Base-by-base conservation (phyloP, 2,329 filamentous ascomycete species). In the Calonectria pteridis region DNA sequence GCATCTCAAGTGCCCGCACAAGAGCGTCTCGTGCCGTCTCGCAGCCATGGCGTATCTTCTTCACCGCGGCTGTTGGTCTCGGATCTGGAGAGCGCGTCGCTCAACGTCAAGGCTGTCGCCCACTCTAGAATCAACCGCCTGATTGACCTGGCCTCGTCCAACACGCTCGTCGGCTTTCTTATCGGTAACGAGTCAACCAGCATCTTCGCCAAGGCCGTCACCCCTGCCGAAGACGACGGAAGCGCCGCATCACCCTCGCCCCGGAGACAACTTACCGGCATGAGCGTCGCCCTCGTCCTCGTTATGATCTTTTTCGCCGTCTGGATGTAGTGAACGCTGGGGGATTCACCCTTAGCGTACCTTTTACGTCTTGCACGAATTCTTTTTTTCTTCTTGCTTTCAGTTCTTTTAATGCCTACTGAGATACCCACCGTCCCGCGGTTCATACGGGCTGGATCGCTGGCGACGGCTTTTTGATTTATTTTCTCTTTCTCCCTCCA, bases 131-230 rank as follows among this genome's bases (percentile, higher is more conserved):
- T 98, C 83, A 97, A 98, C 83, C 85, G 95, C 68, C 93, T 96
- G 82, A 89, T 97, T 64, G 95, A 98, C 84, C 88, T 98, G 73
- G 96, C 95, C 80, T 84, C 89, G 63, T 98, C 93, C 82, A 90
- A 95, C 84, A 98, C 98, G 83, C 89, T 94, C 1, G 91, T 95
- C 14, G 95, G 94, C 58, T 94, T 97, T 83, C 96, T 97, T 80
- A 90, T 98, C 73, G 96, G 95, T 76, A 98, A 98, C 81, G 95
- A 98, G 84, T 93, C 97, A 73, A 92, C 98, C 79, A 93, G 93
- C 50, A 87, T 95, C 3, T 98, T 93, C 82, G 92, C 97, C 85
- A 95, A 97, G 84, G 93, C 95, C 64, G 94, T 89, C 66, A 89
- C 90, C 2, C 89, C 90, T 28, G 88, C 92, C 7, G 88, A 86